These are phyloP conservation scores for Paraphaeosphaeria minitans DNA, from an alignment of 2,329 filamentous ascomycete genomes.

Conservation along the genomic window DNA sequence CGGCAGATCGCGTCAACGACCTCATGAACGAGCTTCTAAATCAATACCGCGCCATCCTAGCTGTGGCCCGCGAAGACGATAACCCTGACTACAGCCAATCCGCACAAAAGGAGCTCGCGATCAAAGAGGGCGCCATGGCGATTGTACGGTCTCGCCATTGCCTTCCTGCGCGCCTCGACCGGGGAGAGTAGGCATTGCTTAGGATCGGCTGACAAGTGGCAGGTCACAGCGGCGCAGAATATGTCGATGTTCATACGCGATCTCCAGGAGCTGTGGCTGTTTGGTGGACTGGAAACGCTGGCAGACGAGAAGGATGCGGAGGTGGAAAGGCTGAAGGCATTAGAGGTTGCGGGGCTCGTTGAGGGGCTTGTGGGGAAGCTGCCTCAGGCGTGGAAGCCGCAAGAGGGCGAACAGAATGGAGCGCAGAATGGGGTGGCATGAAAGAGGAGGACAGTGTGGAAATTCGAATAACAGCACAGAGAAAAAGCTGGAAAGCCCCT, in stretches of 20 bases:
- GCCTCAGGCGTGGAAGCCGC: conserved; percentile 10
- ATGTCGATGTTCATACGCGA: conserved; percentile 64
- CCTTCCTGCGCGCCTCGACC: background rate
- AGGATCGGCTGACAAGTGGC: background rate
- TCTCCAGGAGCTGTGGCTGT: conserved; percentile 71
- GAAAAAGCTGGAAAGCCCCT: background rate
- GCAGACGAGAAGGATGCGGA: conserved; percentile 35
- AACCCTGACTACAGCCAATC: conserved; percentile 12
- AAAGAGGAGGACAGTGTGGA: background rate
- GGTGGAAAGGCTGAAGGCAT: conserved; percentile 23
- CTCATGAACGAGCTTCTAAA: conserved; percentile 6
- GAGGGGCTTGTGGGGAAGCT: conserved; percentile 27
- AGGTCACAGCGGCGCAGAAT: conserved; percentile 66
- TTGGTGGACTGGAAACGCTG: conserved; percentile 66
- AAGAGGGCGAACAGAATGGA: background rate
- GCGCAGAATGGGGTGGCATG: background rate
- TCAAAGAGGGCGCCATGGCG: conserved; percentile 13
- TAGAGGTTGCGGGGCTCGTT: conserved; percentile 28
- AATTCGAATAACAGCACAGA: background rate
- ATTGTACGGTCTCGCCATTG: conserved; percentile 5
- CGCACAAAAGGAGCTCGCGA: conserved; percentile 12
- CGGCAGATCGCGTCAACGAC: conserved; percentile 13
- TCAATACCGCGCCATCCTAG: conserved; percentile 12
- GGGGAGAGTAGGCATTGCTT: background rate
- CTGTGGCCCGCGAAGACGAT: conserved; percentile 7